Percentiles rank a stretch among this genome's conserved stretches.
These are phyloP conservation scores for Verticillium alfalfae DNA, from an alignment of 2,329 filamentous ascomycete species.

Conservation along the genomic window DNA sequence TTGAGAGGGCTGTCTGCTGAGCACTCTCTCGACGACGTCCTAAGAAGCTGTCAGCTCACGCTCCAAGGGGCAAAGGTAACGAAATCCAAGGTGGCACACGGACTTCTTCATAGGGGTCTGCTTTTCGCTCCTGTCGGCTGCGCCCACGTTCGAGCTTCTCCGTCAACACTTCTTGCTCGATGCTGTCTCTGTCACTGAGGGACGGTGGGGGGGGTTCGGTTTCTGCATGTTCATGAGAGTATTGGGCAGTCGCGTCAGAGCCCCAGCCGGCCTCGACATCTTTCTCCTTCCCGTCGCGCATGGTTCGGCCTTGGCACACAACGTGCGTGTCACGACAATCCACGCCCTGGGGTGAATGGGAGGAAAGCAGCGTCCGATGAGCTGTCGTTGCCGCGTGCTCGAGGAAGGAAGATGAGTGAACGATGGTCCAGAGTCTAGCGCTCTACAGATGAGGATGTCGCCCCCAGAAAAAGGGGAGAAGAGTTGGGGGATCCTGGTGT, in stretches of 20 bases:
- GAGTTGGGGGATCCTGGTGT: background rate
- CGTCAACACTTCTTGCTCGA: background rate
- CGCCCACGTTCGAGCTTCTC: background rate
- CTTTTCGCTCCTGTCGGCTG: background rate
- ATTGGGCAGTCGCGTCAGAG: background rate
- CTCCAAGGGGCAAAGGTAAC: no score
- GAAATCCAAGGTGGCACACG: no score
- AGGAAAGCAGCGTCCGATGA: no score
- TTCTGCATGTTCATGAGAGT: background rate
- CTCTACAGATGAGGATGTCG: background rate
- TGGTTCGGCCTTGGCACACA: background rate
- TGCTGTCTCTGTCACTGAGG: constrained; percentile 15
- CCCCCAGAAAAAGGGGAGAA: background rate
- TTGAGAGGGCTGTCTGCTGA: constrained; percentile 16
- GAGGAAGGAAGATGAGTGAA: background rate
- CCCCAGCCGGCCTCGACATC: background rate
- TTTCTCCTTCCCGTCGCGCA: background rate
- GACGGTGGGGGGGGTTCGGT: constrained; percentile 14
- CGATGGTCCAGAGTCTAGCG: background rate
- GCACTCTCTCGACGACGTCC: constrained; percentile 7
- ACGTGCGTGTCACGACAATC: no score
- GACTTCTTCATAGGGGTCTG: constrained; percentile 1
- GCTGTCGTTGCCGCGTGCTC: no score
- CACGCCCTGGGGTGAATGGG: background rate
- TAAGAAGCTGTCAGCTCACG: background rate